phyloP scores from a whole-genome alignment of 2,329 filamentous ascomycete species.

The Botrytis hyacinthi region DNA sequence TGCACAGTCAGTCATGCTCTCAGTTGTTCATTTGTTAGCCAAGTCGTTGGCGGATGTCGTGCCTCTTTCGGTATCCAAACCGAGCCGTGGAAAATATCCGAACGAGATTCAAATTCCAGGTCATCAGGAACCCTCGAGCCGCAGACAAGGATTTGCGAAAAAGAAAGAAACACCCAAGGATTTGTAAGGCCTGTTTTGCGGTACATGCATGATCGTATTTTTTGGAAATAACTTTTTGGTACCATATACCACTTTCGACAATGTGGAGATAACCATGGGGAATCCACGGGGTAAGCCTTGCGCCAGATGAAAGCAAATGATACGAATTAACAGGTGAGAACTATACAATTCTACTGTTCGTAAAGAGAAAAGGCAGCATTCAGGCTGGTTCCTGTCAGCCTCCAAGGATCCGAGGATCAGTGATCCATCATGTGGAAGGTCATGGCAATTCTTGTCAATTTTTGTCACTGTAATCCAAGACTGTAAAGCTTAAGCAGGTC shows the following conservation, averaged over 20 bases:
- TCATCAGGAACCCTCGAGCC: conserved; percentile 16
- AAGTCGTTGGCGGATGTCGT: not conserved
- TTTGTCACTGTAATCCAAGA: conserved; percentile 5
- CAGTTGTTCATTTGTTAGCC: not conserved
- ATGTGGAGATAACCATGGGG: conserved; percentile 8
- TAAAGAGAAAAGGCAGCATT: not conserved
- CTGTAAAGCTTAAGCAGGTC: conserved; percentile 7
- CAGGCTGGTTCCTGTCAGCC: conserved; percentile 14
- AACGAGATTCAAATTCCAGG: conserved; percentile 8
- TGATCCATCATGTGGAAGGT: not conserved
- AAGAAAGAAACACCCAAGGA: conserved; percentile 2
- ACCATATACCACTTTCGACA: not conserved
- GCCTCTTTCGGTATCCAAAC: conserved; percentile 12
- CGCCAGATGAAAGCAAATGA: not conserved
- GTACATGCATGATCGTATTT: conserved; percentile 2
- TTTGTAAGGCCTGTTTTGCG: not conserved
- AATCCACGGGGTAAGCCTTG: not conserved
- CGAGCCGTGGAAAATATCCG: conserved; percentile 16
- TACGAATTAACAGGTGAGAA: conserved; percentile 3
- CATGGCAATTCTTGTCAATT: conserved; percentile 14
- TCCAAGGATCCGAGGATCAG: conserved; percentile 16
- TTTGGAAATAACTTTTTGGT: conserved; percentile 10
- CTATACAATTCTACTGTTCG: not conserved
- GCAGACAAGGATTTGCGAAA: conserved; percentile 13
- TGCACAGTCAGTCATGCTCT: conserved; percentile 11